Conservation (phyloP, 78 protist species). For the Pigoraptor vietnamica region DNA sequence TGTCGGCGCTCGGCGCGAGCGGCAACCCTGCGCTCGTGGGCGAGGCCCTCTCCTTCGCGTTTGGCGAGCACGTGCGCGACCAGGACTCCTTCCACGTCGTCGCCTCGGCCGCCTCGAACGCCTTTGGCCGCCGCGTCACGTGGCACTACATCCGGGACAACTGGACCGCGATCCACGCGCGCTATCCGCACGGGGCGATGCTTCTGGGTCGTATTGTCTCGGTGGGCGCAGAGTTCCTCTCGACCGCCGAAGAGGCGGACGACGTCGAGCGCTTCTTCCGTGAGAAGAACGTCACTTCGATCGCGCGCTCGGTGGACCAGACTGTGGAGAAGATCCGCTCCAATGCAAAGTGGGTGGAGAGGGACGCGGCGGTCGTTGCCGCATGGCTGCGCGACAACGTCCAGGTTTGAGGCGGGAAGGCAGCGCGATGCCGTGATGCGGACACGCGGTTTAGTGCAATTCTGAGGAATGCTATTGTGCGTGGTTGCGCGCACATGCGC, state of each 20-base stretch:
- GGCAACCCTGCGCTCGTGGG: background rate
- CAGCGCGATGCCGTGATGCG: too few species aligned
- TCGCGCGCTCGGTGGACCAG: slow-evolving; percentile 28
- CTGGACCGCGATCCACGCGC: background rate
- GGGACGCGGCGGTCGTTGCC: slow-evolving; percentile 11
- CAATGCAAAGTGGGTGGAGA: slow-evolving; percentile 16
- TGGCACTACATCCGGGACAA: slow-evolving; percentile 20
- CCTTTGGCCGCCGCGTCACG: background rate
- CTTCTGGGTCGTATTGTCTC: slow-evolving; percentile 20
- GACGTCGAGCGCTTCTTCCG: slow-evolving; percentile 19
- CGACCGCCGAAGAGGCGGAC: background rate
- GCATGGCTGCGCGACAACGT: slow-evolving; percentile 5
- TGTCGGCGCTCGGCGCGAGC: slow-evolving; percentile 23
- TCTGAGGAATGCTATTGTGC: too few species aligned
- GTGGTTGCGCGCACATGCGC: too few species aligned
- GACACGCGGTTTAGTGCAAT: too few species aligned
- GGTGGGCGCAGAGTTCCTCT: background rate
- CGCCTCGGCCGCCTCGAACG: background rate
- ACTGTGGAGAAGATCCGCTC: slow-evolving; percentile 18
- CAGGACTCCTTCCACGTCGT: slow-evolving; percentile 27
- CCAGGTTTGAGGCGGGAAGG: too few species aligned
- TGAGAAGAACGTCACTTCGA: background rate
- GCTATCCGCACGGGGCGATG: background rate
- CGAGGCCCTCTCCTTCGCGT: background rate
- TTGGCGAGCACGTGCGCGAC: slow-evolving; percentile 12